Percentiles rank a stretch among this genome's conserved stretches.
These are phyloP conservation scores for Solanum hybrid DNA, from an alignment of 305 asterid genomes.

Conservation along the genomic window DNA sequence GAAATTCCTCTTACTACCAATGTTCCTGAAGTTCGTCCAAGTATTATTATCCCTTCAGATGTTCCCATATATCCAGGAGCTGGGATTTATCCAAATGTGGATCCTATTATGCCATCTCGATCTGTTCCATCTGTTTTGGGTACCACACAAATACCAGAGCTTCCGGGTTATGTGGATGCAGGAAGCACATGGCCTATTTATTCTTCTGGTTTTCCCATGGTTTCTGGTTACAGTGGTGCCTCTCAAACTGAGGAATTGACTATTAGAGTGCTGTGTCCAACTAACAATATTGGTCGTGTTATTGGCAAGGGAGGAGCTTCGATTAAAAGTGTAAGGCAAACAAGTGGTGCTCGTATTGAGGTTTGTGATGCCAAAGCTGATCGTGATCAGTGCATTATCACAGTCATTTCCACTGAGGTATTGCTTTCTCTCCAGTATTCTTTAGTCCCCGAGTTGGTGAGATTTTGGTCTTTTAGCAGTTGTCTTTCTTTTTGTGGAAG, in stretches of 20 bases:
- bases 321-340: conserved; percentile 69
- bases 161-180: conserved; percentile 53
- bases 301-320: conserved; percentile 89
- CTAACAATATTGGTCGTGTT: conserved; percentile 76
- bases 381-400: conserved; percentile 60
- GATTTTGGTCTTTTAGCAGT: neutral
- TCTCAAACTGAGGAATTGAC: conserved; percentile 56
- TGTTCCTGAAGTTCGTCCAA: conserved; percentile 64
- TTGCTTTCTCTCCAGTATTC: neutral
- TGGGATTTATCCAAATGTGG: conserved; percentile 66
- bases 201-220: conserved; percentile 72
- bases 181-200: conserved; percentile 79
- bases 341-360: conserved; percentile 86
- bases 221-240: conserved; percentile 61
- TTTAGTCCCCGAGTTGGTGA: neutral
- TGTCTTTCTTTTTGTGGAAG: neutral
- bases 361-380: conserved; percentile 67
- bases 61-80: conserved; percentile 67
- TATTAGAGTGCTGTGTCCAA: conserved; percentile 68
- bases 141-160: conserved; percentile 49
- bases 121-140: conserved; percentile 61
- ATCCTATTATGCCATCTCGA: conserved; percentile 42
- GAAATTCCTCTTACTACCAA: conserved; percentile 74
- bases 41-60: conserved; percentile 86
- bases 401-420: conserved; percentile 81